phyloP scores from a whole-genome alignment of 2,329 filamentous ascomycete species.

The Xylariaceae sp. region DNA sequence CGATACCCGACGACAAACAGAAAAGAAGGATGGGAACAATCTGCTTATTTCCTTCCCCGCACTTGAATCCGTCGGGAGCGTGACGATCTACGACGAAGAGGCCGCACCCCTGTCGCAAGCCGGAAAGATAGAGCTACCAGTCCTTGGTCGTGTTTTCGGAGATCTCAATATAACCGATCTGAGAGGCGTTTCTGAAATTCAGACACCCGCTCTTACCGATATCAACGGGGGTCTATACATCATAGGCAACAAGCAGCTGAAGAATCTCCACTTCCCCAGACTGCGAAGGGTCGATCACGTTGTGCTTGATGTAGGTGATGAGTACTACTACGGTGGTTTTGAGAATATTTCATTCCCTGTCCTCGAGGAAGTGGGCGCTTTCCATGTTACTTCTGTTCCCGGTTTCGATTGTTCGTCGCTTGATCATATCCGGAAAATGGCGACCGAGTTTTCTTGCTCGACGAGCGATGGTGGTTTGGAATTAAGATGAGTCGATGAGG shows the following conservation, averaged over 20 bases:
- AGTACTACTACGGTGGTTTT: neutral
- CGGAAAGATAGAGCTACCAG: constrained; percentile 6
- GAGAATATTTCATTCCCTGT: constrained; percentile 2
- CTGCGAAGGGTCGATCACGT: neutral
- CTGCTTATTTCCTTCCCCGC: constrained; percentile 3
- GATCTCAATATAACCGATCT: constrained; percentile 6
- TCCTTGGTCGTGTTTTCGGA: constrained; percentile 3
- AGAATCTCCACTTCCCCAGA: neutral
- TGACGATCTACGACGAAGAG: neutral
- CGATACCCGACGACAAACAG: neutral
- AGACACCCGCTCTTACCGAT: constrained; percentile 1
- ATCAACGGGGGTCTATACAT: constrained; percentile 2
- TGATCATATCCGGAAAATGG: constrained; percentile 2
- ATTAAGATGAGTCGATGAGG: neutral
- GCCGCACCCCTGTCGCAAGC: neutral
- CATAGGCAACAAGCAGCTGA: neutral
- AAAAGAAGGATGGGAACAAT: neutral
- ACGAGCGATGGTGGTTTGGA: neutral
- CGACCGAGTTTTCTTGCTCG: constrained; percentile 3
- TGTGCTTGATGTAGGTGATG: neutral
- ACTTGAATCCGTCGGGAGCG: constrained; percentile 4
- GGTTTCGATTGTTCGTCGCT: constrained; percentile 7
- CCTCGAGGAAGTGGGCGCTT: constrained; percentile 3
- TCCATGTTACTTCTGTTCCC: neutral
- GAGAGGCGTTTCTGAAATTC: neutral